These are phyloP conservation scores for Noccaea bulbosa DNA, from an alignment of 345 rosid genomes.

Conservation along the genomic window DNA sequence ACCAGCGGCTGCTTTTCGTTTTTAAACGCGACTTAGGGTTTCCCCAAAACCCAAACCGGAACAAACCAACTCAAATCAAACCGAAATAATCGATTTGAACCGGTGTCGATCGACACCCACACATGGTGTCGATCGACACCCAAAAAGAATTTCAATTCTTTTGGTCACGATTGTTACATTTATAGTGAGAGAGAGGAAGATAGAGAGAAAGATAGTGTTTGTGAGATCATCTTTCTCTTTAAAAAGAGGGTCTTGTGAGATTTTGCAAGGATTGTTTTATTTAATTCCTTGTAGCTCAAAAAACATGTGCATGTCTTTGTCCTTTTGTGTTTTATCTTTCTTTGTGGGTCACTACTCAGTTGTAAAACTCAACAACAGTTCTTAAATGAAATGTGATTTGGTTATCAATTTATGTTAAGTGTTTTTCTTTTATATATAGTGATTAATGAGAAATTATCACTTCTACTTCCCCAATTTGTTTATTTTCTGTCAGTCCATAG, in stretches of 20 bases:
- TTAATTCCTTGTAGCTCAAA: conserved; percentile 46
- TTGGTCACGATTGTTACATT: too few species aligned
- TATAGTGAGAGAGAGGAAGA: conserved; percentile 16
- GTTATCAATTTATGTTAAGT: conserved; percentile 3
- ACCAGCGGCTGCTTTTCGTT: too few species aligned
- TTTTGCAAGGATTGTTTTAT: conserved; percentile 46
- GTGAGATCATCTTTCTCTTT: conserved; percentile 44
- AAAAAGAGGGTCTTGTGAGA: conserved; percentile 34
- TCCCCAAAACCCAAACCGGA: too few species aligned
- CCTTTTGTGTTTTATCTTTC: conserved; percentile 36
- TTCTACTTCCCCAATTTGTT: too few species aligned
- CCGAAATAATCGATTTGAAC: too few species aligned
- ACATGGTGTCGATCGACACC: too few species aligned
- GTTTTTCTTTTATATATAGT: background rate
- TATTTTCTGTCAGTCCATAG: too few species aligned
- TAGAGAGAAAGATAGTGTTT: conserved; percentile 37
- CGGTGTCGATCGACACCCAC: too few species aligned
- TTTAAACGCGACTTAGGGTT: too few species aligned
- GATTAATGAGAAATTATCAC: background rate
- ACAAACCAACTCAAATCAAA: too few species aligned
- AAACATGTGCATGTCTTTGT: conserved; percentile 29
- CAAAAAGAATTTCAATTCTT: too few species aligned
- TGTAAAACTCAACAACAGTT: conserved; percentile 47
- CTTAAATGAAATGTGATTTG: conserved; percentile 40
- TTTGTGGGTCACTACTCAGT: conserved; percentile 39